A percentile compares a stretch with the other conserved stretches of the same genome.
These are phyloP conservation scores for Nannochloris sp. DNA, from an alignment of 139 green algal genomes.

Conservation along the genomic window DNA sequence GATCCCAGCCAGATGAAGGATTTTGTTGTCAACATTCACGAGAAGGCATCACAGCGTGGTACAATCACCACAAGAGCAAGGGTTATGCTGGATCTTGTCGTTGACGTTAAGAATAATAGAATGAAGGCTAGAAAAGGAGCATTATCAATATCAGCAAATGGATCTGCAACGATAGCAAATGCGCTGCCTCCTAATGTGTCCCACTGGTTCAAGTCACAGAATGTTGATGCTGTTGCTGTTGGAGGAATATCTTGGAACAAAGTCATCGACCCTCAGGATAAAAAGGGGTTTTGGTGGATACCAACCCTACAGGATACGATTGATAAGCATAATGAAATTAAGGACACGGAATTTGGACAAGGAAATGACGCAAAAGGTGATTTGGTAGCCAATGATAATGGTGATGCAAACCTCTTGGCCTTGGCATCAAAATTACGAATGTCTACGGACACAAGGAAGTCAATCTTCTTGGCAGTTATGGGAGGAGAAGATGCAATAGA, in stretches of 20 bases:
- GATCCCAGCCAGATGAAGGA: conserved; percentile 70
- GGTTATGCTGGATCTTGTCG: conserved; percentile 66
- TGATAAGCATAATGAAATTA: background rate
- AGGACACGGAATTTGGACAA: background rate
- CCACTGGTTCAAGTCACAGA: conserved; percentile 45
- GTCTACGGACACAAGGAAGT: conserved; percentile 46
- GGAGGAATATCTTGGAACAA: conserved; percentile 55
- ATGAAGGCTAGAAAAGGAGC: conserved; percentile 1
- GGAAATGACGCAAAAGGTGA: conserved; percentile 5
- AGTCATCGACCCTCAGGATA: conserved; percentile 39
- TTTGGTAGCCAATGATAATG: background rate
- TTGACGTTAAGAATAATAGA: conserved; percentile 86
- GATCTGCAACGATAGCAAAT: background rate
- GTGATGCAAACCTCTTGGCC: conserved; percentile 38
- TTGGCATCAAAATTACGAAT: conserved; percentile 59
- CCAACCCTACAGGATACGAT: conserved; percentile 31
- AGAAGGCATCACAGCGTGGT: conserved; percentile 30
- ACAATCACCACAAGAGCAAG: conserved; percentile 47
- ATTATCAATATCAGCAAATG: background rate
- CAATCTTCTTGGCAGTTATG: conserved; percentile 73
- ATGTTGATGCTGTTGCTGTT: conserved; percentile 50
- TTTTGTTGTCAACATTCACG: conserved; percentile 63
- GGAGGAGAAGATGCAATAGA: conserved; percentile 62
- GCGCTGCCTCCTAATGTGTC: conserved; percentile 29
- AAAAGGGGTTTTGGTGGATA: conserved; percentile 63